Evolutionary conservation across 345 rosid genomes (phyloP), one percentile per base, ranked within the genome.

Genomic region (Jatropha curcas): DNA sequence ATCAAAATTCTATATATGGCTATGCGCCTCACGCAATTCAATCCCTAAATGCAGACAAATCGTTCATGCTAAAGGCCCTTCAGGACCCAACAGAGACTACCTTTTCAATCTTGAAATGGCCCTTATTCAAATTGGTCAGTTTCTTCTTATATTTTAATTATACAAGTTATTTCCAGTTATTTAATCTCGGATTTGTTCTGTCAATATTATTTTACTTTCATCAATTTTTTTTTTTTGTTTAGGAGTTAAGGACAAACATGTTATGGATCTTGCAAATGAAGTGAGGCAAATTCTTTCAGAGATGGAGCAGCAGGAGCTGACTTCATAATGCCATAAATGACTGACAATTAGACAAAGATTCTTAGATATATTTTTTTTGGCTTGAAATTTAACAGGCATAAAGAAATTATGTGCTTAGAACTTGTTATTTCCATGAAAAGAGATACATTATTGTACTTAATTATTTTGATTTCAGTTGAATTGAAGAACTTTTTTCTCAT

Each of bases 71-170:
- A 66, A 86, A 86, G 98, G 98, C 60, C 98, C 98, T 33, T 94
- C 98, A 19, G 98, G 97, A 68, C 95, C 98, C 52, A 90, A 90
- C 85, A 89, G 94, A 86, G 97, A 90, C 69, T 90, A 88, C 72
- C 89, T 92, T 64, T 89, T 92, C 81, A 85, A 89, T 25, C 90
- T 94, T 31, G 97, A 90, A 81, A 71, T 61, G 39, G 92, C 95
- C 72, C 94, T 94, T 31, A 75, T 74, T 62, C 74, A 89, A 78
- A 74, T 87, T 22, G 95, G 95, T 89, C 71, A 82, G 60, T 0
- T 51, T 58, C 5, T 9, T 22, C 71, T 25, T 6, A 7, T 5
- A 19, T 65, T 52, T n/a, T 67, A 9, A 20, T 5, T 13, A 9
- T 39, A 33, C 8, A 8, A n/a, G 30, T 58, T 24, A 19, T 45